Evolutionary conservation across 1,284 basidiomycete genomes (phyloP), one percentile per base, ranked within the genome.

Genomic region (Rhodotorula sp.): DNA sequence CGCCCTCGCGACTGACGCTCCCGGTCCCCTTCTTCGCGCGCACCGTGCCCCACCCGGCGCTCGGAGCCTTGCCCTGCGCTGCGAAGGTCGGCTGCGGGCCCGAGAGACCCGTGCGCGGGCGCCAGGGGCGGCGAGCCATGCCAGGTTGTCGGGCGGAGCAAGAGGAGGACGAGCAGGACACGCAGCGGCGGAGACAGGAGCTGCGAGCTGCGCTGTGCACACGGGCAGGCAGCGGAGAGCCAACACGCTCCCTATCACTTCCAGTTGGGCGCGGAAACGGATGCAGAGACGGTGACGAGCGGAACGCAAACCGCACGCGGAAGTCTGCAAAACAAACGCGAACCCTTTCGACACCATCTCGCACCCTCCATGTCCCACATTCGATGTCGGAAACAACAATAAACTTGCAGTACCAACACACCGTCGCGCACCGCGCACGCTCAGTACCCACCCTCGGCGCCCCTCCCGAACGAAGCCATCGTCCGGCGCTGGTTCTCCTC

Each of bases 401-500:
- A 42, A 21, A 41, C 17, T 42, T 19, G 19, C 27, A 1, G 25
- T 14, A 27, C 45, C 3, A 23, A 17, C 19, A 7, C 27, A 19
- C 19, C 46, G 27, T 19, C 7, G 21, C 53, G 19, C 8, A 12
- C 54, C 54, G 27, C 25, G 27, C 52, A 10, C 12, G 34, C 48
- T 27, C 25, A 61, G 48, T 52, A 64, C 9, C 62, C 63, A 16
- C 59, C 59, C 10, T 48, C 67, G 27, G 61, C 66, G 8, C 60
- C 70, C 49, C 70, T 17, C 78, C 77, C 41, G 77, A 68, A 50
- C n/a, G 89, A 88, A 9, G 92, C 91, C 87, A 92, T 90, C 81
- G 90, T 89, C 77, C 96, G 84, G 67, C 94, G 85, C 80, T 96
- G 93, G 1, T 90, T 87, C 76, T 99, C 96, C 82, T 98, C 96